Evolutionary conservation across 192 early-diverging fungal genomes (phyloP), one percentile per base, ranked within the genome.

Genomic region (Coemansia sp.): DNA sequence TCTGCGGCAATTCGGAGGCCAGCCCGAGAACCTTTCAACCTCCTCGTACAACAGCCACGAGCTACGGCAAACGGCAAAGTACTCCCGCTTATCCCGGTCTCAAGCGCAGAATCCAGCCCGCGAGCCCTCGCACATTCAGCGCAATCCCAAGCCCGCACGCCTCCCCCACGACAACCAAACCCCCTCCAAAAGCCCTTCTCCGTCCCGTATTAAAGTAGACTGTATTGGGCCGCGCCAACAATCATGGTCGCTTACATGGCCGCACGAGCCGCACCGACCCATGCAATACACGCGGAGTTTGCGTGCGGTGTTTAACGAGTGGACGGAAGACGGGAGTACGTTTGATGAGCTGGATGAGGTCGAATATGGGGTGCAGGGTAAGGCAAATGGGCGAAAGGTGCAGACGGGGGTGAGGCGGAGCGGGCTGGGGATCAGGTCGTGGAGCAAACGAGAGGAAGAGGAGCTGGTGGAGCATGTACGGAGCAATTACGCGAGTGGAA

Each of bases 391-490:
- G 47, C 14, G 14, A 6, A 49, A 0, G 19, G 19, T 21, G 21
- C 21, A 0, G n/a, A n/a, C 1, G 19, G 6, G 14, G 47, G 47
- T 17, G 45, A 47, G 45, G 17, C 3, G 19, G 6, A 17, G 16
- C 2, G 47, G 19, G 47, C 47, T 19, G 7, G 47, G 47, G 11
- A 45, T 67, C 19, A 54, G 61, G 19, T 57, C 72, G 5, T 74
- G 72, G 72, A 49, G 47, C 10, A 35, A 22, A 45, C n/a, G 52
- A 0, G 72, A 74, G 47, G 72, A 68, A 23, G 31, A 51, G 23
- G 41, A 21, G 8, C 53, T 74, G 35, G 21, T 53, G 17, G 14
- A 19, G n/a, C 41, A 57, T 26, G 47, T 74, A 8, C 27, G 61
- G 5, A 25, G 41, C 8, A 25, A 43, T 3, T 67, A 50, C n/a